phyloP scores from a whole-genome alignment of 1,284 basidiomycete species.

The Ustilago vetiveriae region DNA sequence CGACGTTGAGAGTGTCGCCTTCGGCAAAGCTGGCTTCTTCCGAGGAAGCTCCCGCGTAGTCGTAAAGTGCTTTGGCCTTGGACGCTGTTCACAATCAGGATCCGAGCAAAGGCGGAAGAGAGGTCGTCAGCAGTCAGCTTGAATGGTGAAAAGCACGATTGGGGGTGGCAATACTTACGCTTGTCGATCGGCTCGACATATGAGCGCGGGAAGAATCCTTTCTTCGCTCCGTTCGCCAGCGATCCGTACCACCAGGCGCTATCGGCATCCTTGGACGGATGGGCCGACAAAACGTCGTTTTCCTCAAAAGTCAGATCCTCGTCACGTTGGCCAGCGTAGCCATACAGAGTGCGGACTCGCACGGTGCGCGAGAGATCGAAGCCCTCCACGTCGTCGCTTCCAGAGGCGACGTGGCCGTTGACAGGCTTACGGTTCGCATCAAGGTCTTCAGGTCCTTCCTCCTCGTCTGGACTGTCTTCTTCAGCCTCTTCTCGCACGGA shows the following conservation, averaged over 20 bases:
- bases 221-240: slow-evolving; percentile 74
- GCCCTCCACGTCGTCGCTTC: slow-evolving; percentile 72
- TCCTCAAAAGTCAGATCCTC: slow-evolving; percentile 88
- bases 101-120: background rate
- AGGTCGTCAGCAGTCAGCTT: slow-evolving; percentile 1
- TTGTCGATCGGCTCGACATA: slow-evolving; percentile 70
- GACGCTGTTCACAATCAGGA: slow-evolving; percentile 16
- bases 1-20: slow-evolving; percentile 58
- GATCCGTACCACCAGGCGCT: slow-evolving; percentile 88
- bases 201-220: slow-evolving; percentile 89
- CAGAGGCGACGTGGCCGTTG: slow-evolving; percentile 21
- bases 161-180: slow-evolving; percentile 43
- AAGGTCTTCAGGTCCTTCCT: slow-evolving; percentile 42
- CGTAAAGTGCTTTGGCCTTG: slow-evolving; percentile 63
- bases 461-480: slow-evolving; percentile 68
- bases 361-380: slow-evolving; percentile 75
- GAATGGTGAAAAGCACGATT: too few relatives aligned
- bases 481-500: slow-evolving; percentile 74
- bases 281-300: slow-evolving; percentile 76
- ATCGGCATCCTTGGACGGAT: slow-evolving; percentile 31
- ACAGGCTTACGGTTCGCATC: slow-evolving; percentile 19
- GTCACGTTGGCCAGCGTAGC: slow-evolving; percentile 82
- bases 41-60: slow-evolving; percentile 58
- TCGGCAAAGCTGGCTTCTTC: slow-evolving; percentile 61
- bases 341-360: slow-evolving; percentile 73